Evolutionary conservation across 2,329 filamentous ascomycete species (phyloP).

Genomic region (Plectosphaerella sp.): DNA sequence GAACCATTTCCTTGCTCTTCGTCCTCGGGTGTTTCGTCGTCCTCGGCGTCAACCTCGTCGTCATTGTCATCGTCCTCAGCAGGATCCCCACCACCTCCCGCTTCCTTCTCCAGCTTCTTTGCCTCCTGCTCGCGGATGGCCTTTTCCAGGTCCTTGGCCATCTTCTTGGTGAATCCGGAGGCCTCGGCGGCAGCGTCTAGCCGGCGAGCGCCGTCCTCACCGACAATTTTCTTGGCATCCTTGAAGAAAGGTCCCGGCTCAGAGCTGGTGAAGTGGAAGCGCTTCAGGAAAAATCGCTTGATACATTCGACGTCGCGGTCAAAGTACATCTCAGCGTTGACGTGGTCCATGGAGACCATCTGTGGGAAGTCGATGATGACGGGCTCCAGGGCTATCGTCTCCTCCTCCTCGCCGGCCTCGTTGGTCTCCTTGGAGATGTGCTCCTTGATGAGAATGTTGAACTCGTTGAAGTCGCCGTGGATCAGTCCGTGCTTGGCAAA

Average conservation of each 20-base stretch:
- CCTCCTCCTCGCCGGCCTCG: constrained; percentile 34
- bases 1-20: neutral
- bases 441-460: constrained; percentile 94
- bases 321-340: constrained; percentile 95
- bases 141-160: constrained; percentile 87
- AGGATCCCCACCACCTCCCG: constrained; percentile 20
- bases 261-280: constrained; percentile 82
- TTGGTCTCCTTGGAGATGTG: constrained; percentile 31
- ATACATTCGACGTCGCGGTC: constrained; percentile 93
- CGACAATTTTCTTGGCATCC: constrained; percentile 72
- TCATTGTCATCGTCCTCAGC: constrained; percentile 26
- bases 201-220: constrained; percentile 60
- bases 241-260: constrained; percentile 80
- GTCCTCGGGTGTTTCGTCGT: neutral
- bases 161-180: constrained; percentile 94
- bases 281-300: constrained; percentile 86
- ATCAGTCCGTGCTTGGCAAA: constrained; percentile 86
- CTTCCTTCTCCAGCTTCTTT: constrained; percentile 25
- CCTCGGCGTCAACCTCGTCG: constrained; percentile 15
- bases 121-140: constrained; percentile 79
- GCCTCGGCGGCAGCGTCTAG: constrained; percentile 87
- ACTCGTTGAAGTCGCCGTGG: constrained; percentile 98
- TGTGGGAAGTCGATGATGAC: constrained; percentile 97
- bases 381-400: constrained; percentile 59
- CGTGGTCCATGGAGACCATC: constrained; percentile 93